Evolutionary conservation across 768 basidiomycete genomes (phyloP).

Genomic region (Tricholoma saponaceum): DNA sequence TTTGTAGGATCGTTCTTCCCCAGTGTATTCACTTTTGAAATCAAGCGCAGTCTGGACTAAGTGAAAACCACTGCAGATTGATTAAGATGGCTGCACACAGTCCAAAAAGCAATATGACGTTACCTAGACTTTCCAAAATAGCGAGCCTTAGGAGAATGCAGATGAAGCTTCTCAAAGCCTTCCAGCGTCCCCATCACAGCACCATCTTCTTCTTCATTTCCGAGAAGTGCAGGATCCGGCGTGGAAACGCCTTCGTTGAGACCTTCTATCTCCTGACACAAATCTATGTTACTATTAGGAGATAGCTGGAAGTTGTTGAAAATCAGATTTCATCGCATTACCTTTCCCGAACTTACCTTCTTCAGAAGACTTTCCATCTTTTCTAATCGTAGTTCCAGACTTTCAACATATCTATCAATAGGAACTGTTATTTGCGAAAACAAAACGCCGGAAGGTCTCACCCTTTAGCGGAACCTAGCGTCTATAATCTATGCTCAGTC

Average conservation of each 20-base stretch:
- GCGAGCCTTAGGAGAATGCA: constrained; percentile 34
- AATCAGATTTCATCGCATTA: not conserved
- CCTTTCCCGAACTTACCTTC: constrained; percentile 32
- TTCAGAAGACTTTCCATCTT: constrained; percentile 61
- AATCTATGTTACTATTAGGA: constrained; percentile 63
- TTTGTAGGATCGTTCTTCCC: constrained; percentile 24
- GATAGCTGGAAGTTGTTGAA: constrained; percentile 33
- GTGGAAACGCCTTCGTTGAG: constrained; percentile 31
- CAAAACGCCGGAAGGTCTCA: constrained; percentile 13
- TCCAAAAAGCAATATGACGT: not conserved
- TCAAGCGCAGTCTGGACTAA: constrained; percentile 53
- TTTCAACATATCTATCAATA: constrained; percentile 54
- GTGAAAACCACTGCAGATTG: constrained; percentile 38
- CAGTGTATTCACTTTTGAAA: constrained; percentile 50
- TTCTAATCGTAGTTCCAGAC: constrained; percentile 55
- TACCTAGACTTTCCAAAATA: constrained; percentile 51
- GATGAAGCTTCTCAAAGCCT: constrained; percentile 30
- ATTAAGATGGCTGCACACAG: not conserved
- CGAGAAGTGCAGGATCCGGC: constrained; percentile 26
- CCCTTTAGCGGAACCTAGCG: constrained; percentile 63
- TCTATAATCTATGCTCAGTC: constrained; percentile 21
- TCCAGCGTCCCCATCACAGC: constrained; percentile 22
- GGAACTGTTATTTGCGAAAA: not conserved
- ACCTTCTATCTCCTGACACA: constrained; percentile 54
- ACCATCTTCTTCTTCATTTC: constrained; percentile 34